Evolutionary conservation across 73 alveolate species (phyloP).

Genomic region (Symbiodinium natans): DNA sequence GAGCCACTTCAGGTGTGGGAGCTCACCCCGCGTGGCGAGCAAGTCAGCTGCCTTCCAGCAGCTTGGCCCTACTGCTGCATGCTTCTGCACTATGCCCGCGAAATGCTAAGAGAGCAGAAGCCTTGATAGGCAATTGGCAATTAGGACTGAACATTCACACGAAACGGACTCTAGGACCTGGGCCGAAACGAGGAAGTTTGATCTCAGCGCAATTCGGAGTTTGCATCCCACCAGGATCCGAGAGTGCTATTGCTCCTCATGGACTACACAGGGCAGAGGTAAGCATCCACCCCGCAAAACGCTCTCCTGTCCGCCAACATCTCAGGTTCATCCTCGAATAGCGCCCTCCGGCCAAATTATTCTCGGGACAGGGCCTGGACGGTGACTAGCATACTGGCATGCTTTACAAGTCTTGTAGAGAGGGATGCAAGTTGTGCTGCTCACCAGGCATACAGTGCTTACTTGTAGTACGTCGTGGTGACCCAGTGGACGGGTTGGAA

Average conservation of each 20-base stretch:
- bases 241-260: not conserved
- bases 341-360: not conserved
- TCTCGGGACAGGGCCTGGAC: not conserved
- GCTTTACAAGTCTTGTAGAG: too few relatives aligned
- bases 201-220: not conserved
- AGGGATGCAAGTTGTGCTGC: too few relatives aligned
- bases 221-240: not conserved
- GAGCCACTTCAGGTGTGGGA: constrained; percentile 39
- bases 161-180: not conserved
- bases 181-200: not conserved
- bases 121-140: not conserved
- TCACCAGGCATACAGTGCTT: too few relatives aligned
- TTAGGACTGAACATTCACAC: not conserved
- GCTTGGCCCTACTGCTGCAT: not conserved
- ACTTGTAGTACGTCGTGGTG: too few relatives aligned
- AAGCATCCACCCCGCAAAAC: not conserved
- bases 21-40: constrained; percentile 46
- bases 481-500: too few relatives aligned
- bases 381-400: too few relatives aligned
- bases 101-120: not conserved
- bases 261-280: not conserved
- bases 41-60: constrained; percentile 38
- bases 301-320: too few relatives aligned
- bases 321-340: not conserved
- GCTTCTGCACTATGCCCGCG: too few relatives aligned